A percentile compares a stretch with the other conserved stretches of the same genome.
Evolutionary conservation across 495 filamentous ascomycete species (phyloP).

Genomic region (Xylaria venustula): DNA sequence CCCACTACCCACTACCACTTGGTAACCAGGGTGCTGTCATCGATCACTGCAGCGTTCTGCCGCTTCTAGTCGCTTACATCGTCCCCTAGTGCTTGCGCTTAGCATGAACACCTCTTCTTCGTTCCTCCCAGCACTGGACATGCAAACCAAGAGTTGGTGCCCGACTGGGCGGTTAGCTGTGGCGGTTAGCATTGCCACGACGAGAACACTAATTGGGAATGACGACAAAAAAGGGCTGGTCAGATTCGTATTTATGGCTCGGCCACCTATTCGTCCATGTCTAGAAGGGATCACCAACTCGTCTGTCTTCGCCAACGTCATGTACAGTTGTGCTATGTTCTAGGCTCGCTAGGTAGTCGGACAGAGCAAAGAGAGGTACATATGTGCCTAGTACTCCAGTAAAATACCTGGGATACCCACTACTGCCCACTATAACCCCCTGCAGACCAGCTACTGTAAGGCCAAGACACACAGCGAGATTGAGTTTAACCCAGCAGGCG

Average conservation of each 20-base stretch:
- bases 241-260: conserved; percentile 3
- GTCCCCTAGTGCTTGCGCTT: neutral
- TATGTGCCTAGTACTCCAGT: too few species aligned
- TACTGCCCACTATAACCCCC: too few species aligned
- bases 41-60: neutral
- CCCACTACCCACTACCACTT: too few species aligned
- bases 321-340: neutral
- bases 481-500: neutral
- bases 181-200: conserved; percentile 9
- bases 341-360: too few species aligned
- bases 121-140: neutral
- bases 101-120: neutral
- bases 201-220: conserved; percentile 1
- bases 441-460: too few species aligned
- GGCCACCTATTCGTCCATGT: neutral
- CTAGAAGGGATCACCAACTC: neutral
- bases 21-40: neutral
- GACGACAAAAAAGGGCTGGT: neutral
- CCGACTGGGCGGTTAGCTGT: neutral
- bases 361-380: too few species aligned
- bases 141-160: neutral
- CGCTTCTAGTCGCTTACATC: too few species aligned
- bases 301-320: neutral
- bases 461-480: neutral
- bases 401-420: too few species aligned